Percentiles rank a stretch among this genome's conserved stretches.
Evolutionary conservation across 768 basidiomycete species (phyloP).

Genomic region (Auriscalpium orientale): DNA sequence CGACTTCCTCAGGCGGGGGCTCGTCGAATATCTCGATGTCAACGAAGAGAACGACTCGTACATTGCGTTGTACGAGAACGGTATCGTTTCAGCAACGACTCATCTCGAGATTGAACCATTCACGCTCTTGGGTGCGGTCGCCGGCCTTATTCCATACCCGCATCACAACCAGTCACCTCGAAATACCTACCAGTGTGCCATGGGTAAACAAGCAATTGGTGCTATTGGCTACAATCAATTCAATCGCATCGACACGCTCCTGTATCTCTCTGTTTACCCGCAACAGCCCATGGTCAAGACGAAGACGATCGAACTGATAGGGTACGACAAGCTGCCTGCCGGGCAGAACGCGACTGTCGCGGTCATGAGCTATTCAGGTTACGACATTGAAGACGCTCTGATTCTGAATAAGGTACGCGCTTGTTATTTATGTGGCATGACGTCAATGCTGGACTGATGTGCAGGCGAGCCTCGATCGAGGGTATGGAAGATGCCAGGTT

Average conservation of each 20-base stretch:
- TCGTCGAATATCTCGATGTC: slow-evolving; percentile 97
- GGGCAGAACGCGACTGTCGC: slow-evolving; percentile 98
- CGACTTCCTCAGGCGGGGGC: slow-evolving; percentile 84
- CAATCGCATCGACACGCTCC: slow-evolving; percentile 92
- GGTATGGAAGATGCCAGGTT: slow-evolving; percentile 97
- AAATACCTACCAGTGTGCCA: slow-evolving; percentile 99
- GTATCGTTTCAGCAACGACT: slow-evolving; percentile 77
- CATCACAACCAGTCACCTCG: slow-evolving; percentile 99
- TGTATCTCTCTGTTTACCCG: slow-evolving; percentile 97
- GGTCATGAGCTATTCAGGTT: slow-evolving; percentile 98
- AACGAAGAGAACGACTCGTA: slow-evolving; percentile 99
- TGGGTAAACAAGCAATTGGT: slow-evolving; percentile 99
- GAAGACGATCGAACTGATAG: slow-evolving; percentile 93
- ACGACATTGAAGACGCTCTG: slow-evolving; percentile 98
- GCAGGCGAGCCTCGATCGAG: slow-evolving; percentile 91
- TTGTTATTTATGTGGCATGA: neutral
- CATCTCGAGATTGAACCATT: slow-evolving; percentile 99
- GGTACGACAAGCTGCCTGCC: slow-evolving; percentile 93
- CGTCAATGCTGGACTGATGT: neutral
- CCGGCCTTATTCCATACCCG: slow-evolving; percentile 97
- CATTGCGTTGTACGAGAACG: slow-evolving; percentile 88
- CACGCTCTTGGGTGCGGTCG: slow-evolving; percentile 94
- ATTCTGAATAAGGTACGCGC: slow-evolving; percentile 80
- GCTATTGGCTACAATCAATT: slow-evolving; percentile 98
- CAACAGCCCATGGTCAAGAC: slow-evolving; percentile 99